phyloP scores from a whole-genome alignment of 1,284 basidiomycete genomes.

The Schizophyllum amplum region DNA sequence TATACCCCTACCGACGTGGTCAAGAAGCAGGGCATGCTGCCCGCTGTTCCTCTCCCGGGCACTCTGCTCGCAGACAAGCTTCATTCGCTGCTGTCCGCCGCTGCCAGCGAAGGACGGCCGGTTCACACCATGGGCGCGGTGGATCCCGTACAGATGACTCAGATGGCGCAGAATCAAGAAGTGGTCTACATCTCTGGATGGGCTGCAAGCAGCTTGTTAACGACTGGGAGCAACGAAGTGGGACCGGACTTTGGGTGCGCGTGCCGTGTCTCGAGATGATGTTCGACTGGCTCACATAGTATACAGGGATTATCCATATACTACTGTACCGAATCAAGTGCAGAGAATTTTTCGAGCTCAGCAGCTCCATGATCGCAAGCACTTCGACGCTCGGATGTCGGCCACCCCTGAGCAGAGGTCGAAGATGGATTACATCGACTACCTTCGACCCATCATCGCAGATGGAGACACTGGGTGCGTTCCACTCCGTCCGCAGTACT shows the following conservation, averaged over 20 bases:
- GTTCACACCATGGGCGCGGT: slow-evolving; percentile 86
- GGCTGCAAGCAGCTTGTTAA: slow-evolving; percentile 82
- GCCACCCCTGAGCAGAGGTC: slow-evolving; percentile 54
- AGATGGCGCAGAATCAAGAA: slow-evolving; percentile 95
- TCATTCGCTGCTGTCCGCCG: slow-evolving; percentile 55
- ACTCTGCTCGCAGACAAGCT: slow-evolving; percentile 81
- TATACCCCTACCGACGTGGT: slow-evolving; percentile 76
- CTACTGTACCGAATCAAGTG: slow-evolving; percentile 90
- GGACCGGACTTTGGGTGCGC: slow-evolving; percentile 93
- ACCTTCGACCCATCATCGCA: slow-evolving; percentile 88
- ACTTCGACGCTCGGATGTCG: slow-evolving; percentile 77
- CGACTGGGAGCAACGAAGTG: slow-evolving; percentile 91
- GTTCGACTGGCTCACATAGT: slow-evolving; percentile 5
- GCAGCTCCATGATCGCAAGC: slow-evolving; percentile 80
- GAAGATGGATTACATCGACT: slow-evolving; percentile 76
- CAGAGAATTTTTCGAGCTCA: slow-evolving; percentile 82
- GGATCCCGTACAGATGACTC: slow-evolving; percentile 91
- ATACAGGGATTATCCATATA: slow-evolving; percentile 83
- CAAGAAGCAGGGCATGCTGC: slow-evolving; percentile 84
- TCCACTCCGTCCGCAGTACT: slow-evolving; percentile 2
- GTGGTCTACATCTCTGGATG: slow-evolving; percentile 96
- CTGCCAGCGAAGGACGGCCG: slow-evolving; percentile 57
- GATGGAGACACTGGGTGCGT: slow-evolving; percentile 87
- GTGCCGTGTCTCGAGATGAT: background rate
- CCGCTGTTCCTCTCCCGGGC: slow-evolving; percentile 70